Conservation (phyloP, 225 moss, liverwort and hornwort genomes). For the Lunularia cruciata region DNA sequence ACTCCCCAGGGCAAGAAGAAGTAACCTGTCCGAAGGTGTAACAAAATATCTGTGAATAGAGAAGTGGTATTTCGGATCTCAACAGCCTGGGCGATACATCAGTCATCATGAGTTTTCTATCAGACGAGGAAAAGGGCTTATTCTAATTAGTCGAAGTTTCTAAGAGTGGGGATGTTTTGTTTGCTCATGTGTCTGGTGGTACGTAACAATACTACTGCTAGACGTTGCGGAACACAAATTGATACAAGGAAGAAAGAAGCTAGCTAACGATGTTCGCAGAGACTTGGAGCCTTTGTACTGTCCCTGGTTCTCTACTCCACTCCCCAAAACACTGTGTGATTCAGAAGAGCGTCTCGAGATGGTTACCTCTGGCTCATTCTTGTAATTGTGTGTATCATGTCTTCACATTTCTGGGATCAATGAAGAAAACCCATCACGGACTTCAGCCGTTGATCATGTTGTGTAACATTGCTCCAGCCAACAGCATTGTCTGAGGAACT, state of each 20-base stretch:
- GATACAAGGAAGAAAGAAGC: background rate
- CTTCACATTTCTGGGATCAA: too few species aligned
- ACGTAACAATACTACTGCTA: background rate
- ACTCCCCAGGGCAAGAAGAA: too few species aligned
- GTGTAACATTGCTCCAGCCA: too few species aligned
- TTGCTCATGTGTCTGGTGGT: background rate
- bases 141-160: slow-evolving; percentile 26
- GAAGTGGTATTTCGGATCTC: slow-evolving; percentile 22
- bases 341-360: background rate
- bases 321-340: background rate
- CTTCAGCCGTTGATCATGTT: too few species aligned
- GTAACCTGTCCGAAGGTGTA: slow-evolving; percentile 28
- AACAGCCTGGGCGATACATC: slow-evolving; percentile 4
- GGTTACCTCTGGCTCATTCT: background rate
- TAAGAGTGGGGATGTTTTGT: background rate
- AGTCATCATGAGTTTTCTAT: slow-evolving; percentile 13
- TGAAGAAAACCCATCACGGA: too few species aligned
- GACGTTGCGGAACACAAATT: background rate
- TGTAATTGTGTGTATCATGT: too few species aligned
- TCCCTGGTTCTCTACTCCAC: background rate
- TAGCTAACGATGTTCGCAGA: background rate
- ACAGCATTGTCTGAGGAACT: too few species aligned
- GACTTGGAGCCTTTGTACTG: background rate
- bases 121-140: background rate
- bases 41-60: slow-evolving; percentile 45